A percentile compares a stretch with the other conserved stretches of the same genome.
These are phyloP conservation scores for Phytophthora ohioensis DNA, from an alignment of 352 stramenopile species.

Conservation along the genomic window DNA sequence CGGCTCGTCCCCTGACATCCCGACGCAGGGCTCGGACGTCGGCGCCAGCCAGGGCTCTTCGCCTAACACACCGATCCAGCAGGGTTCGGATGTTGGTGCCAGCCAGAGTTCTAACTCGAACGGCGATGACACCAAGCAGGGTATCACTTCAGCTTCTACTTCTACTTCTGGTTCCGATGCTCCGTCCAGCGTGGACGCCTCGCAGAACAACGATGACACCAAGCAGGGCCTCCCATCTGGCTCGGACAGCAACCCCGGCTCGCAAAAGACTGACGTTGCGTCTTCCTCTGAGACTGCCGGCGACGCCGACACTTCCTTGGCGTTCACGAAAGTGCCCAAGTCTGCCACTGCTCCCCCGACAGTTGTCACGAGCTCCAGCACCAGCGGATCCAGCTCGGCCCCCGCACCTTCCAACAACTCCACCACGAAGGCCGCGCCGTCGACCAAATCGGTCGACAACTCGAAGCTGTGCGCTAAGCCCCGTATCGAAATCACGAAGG, in stretches of 20 bases:
- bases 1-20: neutral
- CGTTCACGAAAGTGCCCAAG: slow-evolving; percentile 3
- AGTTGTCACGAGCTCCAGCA: slow-evolving; percentile 2
- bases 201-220: slow-evolving; percentile 8
- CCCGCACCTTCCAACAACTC: slow-evolving; percentile 10
- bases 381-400: slow-evolving; percentile 4
- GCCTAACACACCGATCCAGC: neutral
- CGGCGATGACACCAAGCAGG: slow-evolving; percentile 14
- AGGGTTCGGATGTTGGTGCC: neutral
- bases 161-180: too few relatives aligned
- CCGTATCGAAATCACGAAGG: slow-evolving; percentile 49
- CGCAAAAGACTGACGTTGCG: slow-evolving; percentile 16
- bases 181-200: too few relatives aligned
- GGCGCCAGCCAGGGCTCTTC: neutral
- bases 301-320: slow-evolving; percentile 6
- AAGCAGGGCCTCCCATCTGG: slow-evolving; percentile 3
- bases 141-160: neutral
- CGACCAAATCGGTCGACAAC: slow-evolving; percentile 6
- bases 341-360: slow-evolving; percentile 8
- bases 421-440: slow-evolving; percentile 13
- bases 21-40: slow-evolving; percentile 1
- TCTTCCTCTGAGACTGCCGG: slow-evolving; percentile 3
- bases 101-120: neutral
- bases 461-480: slow-evolving; percentile 55
- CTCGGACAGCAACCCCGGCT: neutral